Percentiles rank a stretch among this genome's conserved stretches.
Conservation (phyloP, 208 protist genomes). For the Herpetomonas samuelpessoai region DNA sequence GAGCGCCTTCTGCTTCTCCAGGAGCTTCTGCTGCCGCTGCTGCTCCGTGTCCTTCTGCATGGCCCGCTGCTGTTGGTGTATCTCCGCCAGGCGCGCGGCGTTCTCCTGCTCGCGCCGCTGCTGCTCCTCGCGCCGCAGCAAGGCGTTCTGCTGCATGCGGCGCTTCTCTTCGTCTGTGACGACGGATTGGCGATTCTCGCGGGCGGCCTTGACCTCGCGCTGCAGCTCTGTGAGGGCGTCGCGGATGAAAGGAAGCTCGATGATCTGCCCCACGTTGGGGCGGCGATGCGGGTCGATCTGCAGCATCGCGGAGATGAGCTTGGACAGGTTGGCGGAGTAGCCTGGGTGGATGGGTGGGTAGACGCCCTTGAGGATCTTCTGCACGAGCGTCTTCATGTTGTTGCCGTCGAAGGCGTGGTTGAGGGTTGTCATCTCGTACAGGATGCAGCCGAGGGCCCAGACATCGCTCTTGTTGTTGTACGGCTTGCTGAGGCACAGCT, state of each 20-base stretch:
- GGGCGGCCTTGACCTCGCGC: slow-evolving; percentile 51
- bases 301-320: slow-evolving; percentile 82
- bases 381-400: slow-evolving; percentile 88
- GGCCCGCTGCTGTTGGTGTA: slow-evolving; percentile 36
- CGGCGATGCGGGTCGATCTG: slow-evolving; percentile 77
- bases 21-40: slow-evolving; percentile 41
- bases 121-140: slow-evolving; percentile 45
- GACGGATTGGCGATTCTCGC: slow-evolving; percentile 38
- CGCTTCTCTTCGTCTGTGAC: slow-evolving; percentile 42
- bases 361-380: slow-evolving; percentile 87
- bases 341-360: slow-evolving; percentile 77
- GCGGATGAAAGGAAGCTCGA: slow-evolving; percentile 74
- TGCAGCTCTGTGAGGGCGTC: slow-evolving; percentile 65
- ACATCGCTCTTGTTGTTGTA: slow-evolving; percentile 95
- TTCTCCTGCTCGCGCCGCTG: slow-evolving; percentile 45
- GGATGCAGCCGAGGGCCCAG: slow-evolving; percentile 89
- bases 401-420: slow-evolving; percentile 87
- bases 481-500: slow-evolving; percentile 92
- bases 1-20: slow-evolving; percentile 40
- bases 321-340: slow-evolving; percentile 72
- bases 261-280: slow-evolving; percentile 79
- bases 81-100: slow-evolving; percentile 29
- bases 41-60: slow-evolving; percentile 52
- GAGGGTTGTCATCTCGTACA: slow-evolving; percentile 91
- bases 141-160: slow-evolving; percentile 33